Evolutionary conservation across 768 basidiomycete genomes (phyloP).

Genomic region (Mrakia blollopis): DNA sequence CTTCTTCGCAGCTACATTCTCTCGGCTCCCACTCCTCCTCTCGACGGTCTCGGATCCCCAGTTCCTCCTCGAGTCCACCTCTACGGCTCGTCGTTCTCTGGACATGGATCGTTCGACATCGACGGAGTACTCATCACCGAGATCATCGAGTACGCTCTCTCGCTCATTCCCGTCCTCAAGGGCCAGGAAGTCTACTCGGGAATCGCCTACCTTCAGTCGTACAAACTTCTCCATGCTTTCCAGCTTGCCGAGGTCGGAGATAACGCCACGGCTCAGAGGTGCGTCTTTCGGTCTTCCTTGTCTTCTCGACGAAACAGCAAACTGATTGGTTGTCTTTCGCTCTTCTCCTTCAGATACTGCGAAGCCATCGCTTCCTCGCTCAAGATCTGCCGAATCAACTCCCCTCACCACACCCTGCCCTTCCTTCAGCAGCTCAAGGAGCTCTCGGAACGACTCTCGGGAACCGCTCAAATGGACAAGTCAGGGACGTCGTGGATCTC

Average conservation of each 20-base stretch:
- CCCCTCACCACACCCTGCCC: constrained; percentile 56
- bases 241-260: constrained; percentile 77
- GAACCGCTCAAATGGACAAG: constrained; percentile 69
- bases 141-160: constrained; percentile 83
- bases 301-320: neutral
- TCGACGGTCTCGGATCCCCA: constrained; percentile 66
- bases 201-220: constrained; percentile 78
- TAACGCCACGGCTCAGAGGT: constrained; percentile 70
- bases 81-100: constrained; percentile 31
- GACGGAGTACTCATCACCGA: constrained; percentile 83
- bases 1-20: constrained; percentile 66
- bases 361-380: constrained; percentile 71
- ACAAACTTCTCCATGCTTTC: constrained; percentile 72
- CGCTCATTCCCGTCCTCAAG: constrained; percentile 64
- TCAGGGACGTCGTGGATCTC: constrained; percentile 71
- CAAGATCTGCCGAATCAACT: constrained; percentile 49
- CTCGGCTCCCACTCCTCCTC: constrained; percentile 69
- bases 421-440: constrained; percentile 71
- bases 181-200: constrained; percentile 82
- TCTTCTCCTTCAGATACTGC: constrained; percentile 68
- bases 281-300: constrained; percentile 12
- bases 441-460: constrained; percentile 70
- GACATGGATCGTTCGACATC: constrained; percentile 47
- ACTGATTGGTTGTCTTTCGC: neutral
- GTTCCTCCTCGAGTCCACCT: constrained; percentile 65